phyloP scores from a whole-genome alignment of 768 basidiomycete genomes.

The Leucogyrophana mollusca region DNA sequence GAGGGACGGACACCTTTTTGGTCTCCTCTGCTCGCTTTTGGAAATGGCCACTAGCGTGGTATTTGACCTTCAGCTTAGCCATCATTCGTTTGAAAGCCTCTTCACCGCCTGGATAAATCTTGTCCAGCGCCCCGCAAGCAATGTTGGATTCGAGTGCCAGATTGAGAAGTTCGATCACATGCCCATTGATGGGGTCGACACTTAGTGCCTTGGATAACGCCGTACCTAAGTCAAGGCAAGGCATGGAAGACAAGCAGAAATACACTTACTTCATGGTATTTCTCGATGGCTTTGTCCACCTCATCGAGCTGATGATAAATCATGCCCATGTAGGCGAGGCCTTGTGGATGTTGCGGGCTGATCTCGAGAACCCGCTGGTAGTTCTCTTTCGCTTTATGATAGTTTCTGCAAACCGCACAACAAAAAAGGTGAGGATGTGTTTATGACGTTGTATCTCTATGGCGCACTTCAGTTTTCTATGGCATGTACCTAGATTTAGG shows the following conservation, averaged over 20 bases:
- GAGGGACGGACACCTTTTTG: background rate
- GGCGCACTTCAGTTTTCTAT: slow-evolving; percentile 74
- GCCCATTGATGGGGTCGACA: slow-evolving; percentile 79
- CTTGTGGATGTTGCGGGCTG: slow-evolving; percentile 79
- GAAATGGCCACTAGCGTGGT: background rate
- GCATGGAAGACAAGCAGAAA: background rate
- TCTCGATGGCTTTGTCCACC: slow-evolving; percentile 78
- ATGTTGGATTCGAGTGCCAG: slow-evolving; percentile 63
- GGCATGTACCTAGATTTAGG: slow-evolving; percentile 89
- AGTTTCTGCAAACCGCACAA: slow-evolving; percentile 31
- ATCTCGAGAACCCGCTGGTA: slow-evolving; percentile 84
- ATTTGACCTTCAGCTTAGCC: slow-evolving; percentile 27
- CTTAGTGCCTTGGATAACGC: slow-evolving; percentile 58
- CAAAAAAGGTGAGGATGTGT: slow-evolving; percentile 9
- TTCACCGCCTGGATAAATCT: slow-evolving; percentile 31
- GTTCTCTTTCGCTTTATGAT: slow-evolving; percentile 65
- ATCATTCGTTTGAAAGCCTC: slow-evolving; percentile 33
- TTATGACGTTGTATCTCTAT: background rate
- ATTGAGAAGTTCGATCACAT: slow-evolving; percentile 79
- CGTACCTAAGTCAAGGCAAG: slow-evolving; percentile 1
- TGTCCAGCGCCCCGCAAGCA: slow-evolving; percentile 32
- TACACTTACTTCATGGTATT: slow-evolving; percentile 85
- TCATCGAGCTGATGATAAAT: slow-evolving; percentile 76
- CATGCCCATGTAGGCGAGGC: slow-evolving; percentile 87
- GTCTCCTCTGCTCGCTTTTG: background rate